Conservation (phyloP, 768 basidiomycete genomes). For the Rickenella mellea region DNA sequence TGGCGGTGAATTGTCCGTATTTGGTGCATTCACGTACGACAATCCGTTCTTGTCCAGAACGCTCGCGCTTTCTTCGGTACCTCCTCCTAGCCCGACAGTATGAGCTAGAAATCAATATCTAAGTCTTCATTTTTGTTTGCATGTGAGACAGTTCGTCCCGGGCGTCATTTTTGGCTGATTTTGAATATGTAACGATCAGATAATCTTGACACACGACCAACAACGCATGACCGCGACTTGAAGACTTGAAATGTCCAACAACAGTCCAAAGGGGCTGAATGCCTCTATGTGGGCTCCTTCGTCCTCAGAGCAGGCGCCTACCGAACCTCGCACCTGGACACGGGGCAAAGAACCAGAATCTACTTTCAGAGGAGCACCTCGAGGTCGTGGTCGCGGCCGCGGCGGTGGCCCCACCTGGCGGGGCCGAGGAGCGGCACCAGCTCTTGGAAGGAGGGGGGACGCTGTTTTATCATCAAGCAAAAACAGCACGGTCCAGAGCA, state of each 20-base stretch:
- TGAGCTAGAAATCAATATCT: no score
- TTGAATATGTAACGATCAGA: no score
- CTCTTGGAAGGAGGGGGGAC: constrained; percentile 3
- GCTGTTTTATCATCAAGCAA: no score
- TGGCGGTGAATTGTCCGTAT: constrained; percentile 3
- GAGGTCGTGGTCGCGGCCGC: constrained; percentile 20
- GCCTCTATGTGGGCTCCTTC: constrained; percentile 3
- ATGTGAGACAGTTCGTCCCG: no score
- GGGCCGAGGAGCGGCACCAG: constrained; percentile 15
- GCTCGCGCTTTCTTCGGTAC: no score
- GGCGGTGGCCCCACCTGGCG: constrained; percentile 18
- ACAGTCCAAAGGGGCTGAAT: background rate
- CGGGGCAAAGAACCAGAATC: constrained; percentile 37
- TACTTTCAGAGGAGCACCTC: constrained; percentile 35
- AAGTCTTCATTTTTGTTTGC: no score
- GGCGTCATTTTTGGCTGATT: no score
- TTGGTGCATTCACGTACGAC: no score
- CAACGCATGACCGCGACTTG: background rate
- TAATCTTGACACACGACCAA: background rate
- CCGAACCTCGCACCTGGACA: constrained; percentile 21
- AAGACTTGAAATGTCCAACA: background rate
- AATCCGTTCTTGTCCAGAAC: no score
- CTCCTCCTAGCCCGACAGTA: no score
- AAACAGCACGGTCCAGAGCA: no score
- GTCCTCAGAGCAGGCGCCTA: background rate